Base-by-base conservation (phyloP, 768 basidiomycete genomes). In the Pholiota conissans region DNA sequence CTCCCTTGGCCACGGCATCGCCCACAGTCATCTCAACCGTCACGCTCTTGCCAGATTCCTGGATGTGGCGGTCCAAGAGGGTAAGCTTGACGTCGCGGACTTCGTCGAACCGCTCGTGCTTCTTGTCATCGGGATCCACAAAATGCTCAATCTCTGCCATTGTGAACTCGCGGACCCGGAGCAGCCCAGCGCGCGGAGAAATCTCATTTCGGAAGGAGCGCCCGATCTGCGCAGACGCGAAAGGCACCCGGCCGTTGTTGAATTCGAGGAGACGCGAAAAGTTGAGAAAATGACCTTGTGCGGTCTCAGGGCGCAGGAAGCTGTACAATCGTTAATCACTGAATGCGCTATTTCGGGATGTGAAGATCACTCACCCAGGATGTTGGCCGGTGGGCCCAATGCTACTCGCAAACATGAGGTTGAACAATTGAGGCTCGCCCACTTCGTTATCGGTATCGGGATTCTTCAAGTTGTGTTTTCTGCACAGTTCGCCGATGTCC, bases 71-170 rank as follows among this genome's bases (percentile, higher is more conserved):
- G 65, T 95, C 87, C 55, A 98, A 83, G 46, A 98, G 79, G 24
- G 81, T 75, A 47, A 98, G 80, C 49, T 79, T 82, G 59, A 93
- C 78, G 65, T 93, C 84, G 56, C 85, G 85, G 58, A 90, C 85
- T 62, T 95, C 91, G 48, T 70, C 68, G 79, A 98, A 99, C n/a
- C 86, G 83, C 24, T 81, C 76, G 73, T 98, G 97, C 5, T 72
- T 75, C 77, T 98, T 99, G 77, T 97, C 87, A 40, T 82, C 81
- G 13, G 97, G 97, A 78, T 98, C 97, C 64, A 99, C 97, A 62
- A 79, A 99, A 77, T 99, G 97, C 75, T 99, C 97, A 69, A 99
- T 97, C 78, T 99, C 97, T 46, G 95, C 97, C 96, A 98, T 97
- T 10, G 93, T 97, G 77, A 98, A 99, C 73, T 99, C 97, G 63